These are phyloP conservation scores for Trichoderma sp. DNA, from an alignment of 2,329 filamentous ascomycete genomes.

Conservation along the genomic window DNA sequence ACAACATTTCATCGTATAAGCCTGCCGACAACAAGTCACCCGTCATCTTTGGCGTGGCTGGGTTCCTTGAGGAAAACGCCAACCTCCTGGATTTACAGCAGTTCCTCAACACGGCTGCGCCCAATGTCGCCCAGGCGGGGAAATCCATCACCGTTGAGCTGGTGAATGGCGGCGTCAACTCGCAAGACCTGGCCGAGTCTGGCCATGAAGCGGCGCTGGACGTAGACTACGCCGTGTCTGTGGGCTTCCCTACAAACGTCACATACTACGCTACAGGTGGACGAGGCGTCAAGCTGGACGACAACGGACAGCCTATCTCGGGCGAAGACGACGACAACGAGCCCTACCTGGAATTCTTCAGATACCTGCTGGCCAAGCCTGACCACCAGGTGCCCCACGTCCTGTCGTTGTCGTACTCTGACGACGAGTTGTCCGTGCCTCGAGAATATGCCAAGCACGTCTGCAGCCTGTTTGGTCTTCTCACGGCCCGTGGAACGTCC, in stretches of 20 bases:
- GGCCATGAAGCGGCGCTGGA: slow-evolving; percentile 49
- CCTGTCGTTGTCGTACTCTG: slow-evolving; percentile 57
- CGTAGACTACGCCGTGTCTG: slow-evolving; percentile 47
- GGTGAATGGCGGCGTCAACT: slow-evolving; percentile 46
- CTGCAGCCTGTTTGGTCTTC: slow-evolving; percentile 52
- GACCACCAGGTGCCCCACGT: slow-evolving; percentile 52
- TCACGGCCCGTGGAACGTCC: slow-evolving; percentile 52
- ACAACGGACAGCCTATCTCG: slow-evolving; percentile 36
- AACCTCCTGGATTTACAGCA: slow-evolving; percentile 42
- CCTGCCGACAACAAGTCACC: slow-evolving; percentile 31
- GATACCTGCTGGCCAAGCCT: slow-evolving; percentile 46
- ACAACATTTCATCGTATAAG: slow-evolving; percentile 43
- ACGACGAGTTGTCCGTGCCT: slow-evolving; percentile 57
- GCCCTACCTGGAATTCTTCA: slow-evolving; percentile 55
- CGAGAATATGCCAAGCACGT: slow-evolving; percentile 50
- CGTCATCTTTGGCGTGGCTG: slow-evolving; percentile 46
- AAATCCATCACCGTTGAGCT: slow-evolving; percentile 43
- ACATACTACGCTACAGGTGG: slow-evolving; percentile 47
- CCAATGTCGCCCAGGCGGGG: slow-evolving; percentile 35
- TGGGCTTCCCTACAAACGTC: slow-evolving; percentile 45
- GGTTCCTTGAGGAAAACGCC: slow-evolving; percentile 50
- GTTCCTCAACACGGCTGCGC: slow-evolving; percentile 39
- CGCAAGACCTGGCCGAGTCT: slow-evolving; percentile 37
- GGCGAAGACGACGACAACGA: slow-evolving; percentile 46
- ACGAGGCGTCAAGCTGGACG: slow-evolving; percentile 41